A percentile compares a stretch with the other conserved stretches of the same genome.
These are phyloP conservation scores for Gnomoniopsis smithogilvyi DNA, from an alignment of 2,329 filamentous ascomycete genomes.

Conservation along the genomic window DNA sequence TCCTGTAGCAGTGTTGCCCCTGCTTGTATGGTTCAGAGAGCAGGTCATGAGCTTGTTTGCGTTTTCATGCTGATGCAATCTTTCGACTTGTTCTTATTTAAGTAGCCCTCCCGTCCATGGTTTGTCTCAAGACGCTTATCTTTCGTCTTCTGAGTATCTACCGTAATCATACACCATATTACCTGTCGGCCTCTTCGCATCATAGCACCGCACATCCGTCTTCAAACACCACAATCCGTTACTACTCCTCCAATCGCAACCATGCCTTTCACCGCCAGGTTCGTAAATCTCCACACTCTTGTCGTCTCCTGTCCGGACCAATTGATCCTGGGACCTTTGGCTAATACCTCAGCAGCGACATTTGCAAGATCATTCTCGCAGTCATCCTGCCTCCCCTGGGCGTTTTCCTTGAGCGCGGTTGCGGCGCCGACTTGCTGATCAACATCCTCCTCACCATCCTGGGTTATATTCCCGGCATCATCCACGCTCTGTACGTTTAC, in stretches of 20 bases:
- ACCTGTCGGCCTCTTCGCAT: background rate
- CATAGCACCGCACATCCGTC: background rate
- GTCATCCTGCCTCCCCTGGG: slow-evolving; percentile 85
- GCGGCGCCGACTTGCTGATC: slow-evolving; percentile 83
- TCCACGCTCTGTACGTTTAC: slow-evolving; percentile 70
- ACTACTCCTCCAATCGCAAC: slow-evolving; percentile 26
- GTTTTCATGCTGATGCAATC: slow-evolving; percentile 15
- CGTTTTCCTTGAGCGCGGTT: slow-evolving; percentile 92
- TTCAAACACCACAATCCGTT: background rate
- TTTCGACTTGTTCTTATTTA: slow-evolving; percentile 8
- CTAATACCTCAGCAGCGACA: slow-evolving; percentile 36
- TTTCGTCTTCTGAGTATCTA: background rate
- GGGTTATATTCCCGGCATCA: slow-evolving; percentile 73
- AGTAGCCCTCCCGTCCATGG: slow-evolving; percentile 9
- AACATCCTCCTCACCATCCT: slow-evolving; percentile 86
- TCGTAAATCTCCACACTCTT: slow-evolving; percentile 26
- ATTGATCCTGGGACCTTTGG: background rate
- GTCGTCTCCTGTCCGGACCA: background rate
- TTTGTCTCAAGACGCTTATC: background rate
- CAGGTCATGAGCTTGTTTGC: slow-evolving; percentile 11
- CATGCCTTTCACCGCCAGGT: slow-evolving; percentile 61
- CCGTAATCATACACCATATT: background rate
- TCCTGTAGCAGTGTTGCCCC: too few relatives aligned
- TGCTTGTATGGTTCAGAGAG: background rate
- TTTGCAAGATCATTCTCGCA: slow-evolving; percentile 75